Evolutionary conservation across 2,329 filamentous ascomycete species (phyloP), one percentile per base, ranked within the genome.

Genomic region (Nemania sp.): DNA sequence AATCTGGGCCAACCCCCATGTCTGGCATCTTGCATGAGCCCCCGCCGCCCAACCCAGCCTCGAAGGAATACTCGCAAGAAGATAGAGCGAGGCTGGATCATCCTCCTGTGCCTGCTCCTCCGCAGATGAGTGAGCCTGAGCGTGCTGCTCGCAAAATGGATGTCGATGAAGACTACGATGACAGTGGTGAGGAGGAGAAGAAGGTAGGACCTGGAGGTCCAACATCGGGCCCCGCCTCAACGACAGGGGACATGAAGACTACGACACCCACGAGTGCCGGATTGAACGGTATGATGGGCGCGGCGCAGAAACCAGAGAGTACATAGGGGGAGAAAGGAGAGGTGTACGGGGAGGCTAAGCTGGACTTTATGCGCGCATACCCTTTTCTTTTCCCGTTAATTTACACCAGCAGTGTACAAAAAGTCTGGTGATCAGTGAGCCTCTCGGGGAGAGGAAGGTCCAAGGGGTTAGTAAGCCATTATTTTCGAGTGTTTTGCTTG

Each of bases 101-200:
- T 39, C 72, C 78, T 20, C 72, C 77, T 18, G 72, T 80, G 34
- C 77, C 76, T 3, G 70, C 72, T 40, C 75, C 83, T 29, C 75
- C 82, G 2, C 79, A 82, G 18, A 75, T 81, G 17, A 88, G 87
- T 59, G 94, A 98, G 77, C 91, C 92, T 10, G 87, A 90, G 74
- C 80, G 87, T 54, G 92, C 95, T 35, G 92, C 92, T 18, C 85
- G 95, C 20, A 96, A 96, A 76, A 96, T 99, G 87, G 94, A 98
- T 6, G 91, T 98, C 18, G 93, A 99, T 68, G 95, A 99, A 74
- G 90, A 98, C 74, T 98, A 99, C 71, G 94, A 98, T 74, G 94
- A 98, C 71, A 94, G 93, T 59, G 91, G 87, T 4, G 93, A 96
- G 67, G 94, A 97, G 61, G 90, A 95, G 59, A 88, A 89, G 78